phyloP scores from a whole-genome alignment of 108 stramenopile genomes.

The Fistulifera solaris region DNA sequence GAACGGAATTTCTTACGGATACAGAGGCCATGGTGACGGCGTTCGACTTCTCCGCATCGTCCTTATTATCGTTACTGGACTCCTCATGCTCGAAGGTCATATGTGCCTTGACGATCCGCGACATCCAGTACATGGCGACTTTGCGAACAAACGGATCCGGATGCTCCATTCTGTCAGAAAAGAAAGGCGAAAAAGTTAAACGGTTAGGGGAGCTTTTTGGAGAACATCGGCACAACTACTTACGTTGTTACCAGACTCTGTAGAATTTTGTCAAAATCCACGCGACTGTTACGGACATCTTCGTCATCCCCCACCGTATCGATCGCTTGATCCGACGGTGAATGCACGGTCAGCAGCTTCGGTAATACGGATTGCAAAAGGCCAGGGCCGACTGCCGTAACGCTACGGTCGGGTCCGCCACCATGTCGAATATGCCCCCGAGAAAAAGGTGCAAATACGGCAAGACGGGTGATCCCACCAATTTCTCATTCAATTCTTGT shows the following conservation, averaged over 20 bases:
- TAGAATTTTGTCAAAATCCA: constrained; percentile 83
- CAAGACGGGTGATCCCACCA: constrained; percentile 76
- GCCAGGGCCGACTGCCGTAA: constrained; percentile 79
- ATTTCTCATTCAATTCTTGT: constrained; percentile 67
- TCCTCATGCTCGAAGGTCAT: constrained; percentile 19
- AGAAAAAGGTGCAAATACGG: constrained; percentile 77
- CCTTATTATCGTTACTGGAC: neutral
- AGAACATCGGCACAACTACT: too few species aligned
- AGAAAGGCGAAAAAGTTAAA: too few species aligned
- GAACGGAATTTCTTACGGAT: constrained; percentile 71
- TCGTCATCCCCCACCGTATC: constrained; percentile 65
- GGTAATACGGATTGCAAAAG: constrained; percentile 77
- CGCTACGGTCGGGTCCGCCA: constrained; percentile 67
- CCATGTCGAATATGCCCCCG: constrained; percentile 80
- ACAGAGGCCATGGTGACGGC: constrained; percentile 7
- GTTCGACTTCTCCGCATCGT: neutral
- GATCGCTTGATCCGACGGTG: constrained; percentile 6
- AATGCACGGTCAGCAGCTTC: constrained; percentile 53
- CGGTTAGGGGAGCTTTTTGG: too few species aligned
- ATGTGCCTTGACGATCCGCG: constrained; percentile 78
- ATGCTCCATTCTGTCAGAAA: constrained; percentile 50
- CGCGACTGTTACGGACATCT: constrained; percentile 31
- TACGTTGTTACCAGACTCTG: constrained; percentile 64
- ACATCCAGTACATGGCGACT: constrained; percentile 89
- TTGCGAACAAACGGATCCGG: constrained; percentile 87